Percentiles rank a stretch among this genome's conserved stretches.
Conservation (phyloP, 129 eudicot genomes). For the Kitagawia praeruptora region DNA sequence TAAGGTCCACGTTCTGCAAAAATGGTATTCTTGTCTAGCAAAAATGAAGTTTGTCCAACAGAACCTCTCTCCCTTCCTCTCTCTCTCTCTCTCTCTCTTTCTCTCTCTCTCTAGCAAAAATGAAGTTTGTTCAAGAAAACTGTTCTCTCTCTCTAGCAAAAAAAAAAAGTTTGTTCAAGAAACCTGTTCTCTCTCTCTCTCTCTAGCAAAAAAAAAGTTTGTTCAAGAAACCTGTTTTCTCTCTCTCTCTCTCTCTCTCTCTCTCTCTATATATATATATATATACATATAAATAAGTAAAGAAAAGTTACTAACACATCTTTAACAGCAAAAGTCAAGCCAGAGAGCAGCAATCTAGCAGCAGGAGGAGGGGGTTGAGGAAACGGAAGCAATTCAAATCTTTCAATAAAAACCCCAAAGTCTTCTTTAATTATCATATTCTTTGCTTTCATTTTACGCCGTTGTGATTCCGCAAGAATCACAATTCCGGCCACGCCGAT, state of each 20-base stretch:
- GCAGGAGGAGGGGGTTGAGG: conserved; percentile 97
- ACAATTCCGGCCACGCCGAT: conserved; percentile 67
- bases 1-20: neutral
- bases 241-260: too few species aligned
- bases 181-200: too few species aligned
- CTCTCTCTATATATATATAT: too few species aligned
- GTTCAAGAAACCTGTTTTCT: too few species aligned
- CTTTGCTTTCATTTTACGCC: conserved; percentile 49
- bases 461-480: conserved; percentile 54
- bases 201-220: neutral
- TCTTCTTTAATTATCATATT: conserved; percentile 38
- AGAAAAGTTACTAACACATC: conserved; percentile 55
- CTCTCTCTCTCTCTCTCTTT: too few species aligned
- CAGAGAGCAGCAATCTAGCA: conserved; percentile 50
- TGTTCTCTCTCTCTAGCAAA: too few species aligned
- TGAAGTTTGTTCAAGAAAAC: too few species aligned
- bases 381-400: conserved; percentile 60
- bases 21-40: neutral
- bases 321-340: conserved; percentile 55
- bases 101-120: too few species aligned
- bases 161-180: too few species aligned
- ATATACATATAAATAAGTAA: neutral
- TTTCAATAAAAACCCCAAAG: conserved; percentile 72
- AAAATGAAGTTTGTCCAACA: too few species aligned
- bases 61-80: too few species aligned